phyloP scores from a whole-genome alignment of 805 yeast genomes.

The Candida corydali region DNA sequence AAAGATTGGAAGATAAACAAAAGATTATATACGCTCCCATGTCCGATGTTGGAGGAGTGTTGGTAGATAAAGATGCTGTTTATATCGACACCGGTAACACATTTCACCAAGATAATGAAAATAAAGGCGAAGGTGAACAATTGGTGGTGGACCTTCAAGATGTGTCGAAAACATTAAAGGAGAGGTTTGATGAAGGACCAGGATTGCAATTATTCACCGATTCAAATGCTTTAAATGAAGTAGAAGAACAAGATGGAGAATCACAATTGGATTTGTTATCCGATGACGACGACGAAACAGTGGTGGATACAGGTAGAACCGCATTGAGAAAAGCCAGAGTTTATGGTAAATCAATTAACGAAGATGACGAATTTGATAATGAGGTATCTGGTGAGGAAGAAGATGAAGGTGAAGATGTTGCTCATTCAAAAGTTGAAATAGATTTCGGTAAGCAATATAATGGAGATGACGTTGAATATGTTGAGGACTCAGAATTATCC shows the following conservation, averaged over 20 bases:
- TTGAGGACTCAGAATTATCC: constrained; percentile 45
- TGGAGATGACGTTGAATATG: constrained; percentile 38
- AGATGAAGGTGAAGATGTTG: constrained; percentile 29
- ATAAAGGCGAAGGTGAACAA: constrained; percentile 74
- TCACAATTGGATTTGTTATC: constrained; percentile 25
- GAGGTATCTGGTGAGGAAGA: constrained; percentile 39
- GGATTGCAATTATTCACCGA: constrained; percentile 74
- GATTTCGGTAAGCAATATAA: constrained; percentile 38
- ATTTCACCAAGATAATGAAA: constrained; percentile 41
- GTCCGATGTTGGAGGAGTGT: constrained; percentile 99
- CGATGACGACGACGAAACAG: constrained; percentile 26
- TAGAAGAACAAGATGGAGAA: constrained; percentile 34
- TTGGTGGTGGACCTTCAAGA: constrained; percentile 78
- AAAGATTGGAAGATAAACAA: constrained; percentile 89
- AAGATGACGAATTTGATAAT: constrained; percentile 41
- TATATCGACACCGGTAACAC: constrained; percentile 76
- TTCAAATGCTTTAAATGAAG: constrained; percentile 44
- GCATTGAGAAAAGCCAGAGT: constrained; percentile 58
- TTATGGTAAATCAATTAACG: constrained; percentile 50
- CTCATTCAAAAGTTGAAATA: constrained; percentile 40
- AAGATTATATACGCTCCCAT: constrained; percentile 96
- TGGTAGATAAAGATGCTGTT: constrained; percentile 96
- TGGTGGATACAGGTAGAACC: constrained; percentile 53
- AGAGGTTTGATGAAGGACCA: constrained; percentile 54
- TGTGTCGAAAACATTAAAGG: constrained; percentile 56